Percentiles rank a stretch among this genome's conserved stretches.
phyloP scores from a whole-genome alignment of 345 rosid species.

The Salix purpurea region DNA sequence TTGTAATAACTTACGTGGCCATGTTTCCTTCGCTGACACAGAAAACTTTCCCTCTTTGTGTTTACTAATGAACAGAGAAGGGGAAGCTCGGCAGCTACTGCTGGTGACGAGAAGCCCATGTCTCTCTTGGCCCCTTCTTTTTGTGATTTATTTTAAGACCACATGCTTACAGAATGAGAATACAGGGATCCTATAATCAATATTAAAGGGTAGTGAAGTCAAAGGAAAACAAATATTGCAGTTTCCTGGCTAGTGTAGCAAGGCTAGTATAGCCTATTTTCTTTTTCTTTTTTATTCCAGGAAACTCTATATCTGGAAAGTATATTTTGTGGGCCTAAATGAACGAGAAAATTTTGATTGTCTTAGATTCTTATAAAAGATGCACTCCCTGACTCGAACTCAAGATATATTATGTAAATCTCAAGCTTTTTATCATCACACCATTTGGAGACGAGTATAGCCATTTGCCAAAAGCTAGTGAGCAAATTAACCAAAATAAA shows the following conservation, averaged over 20 bases:
- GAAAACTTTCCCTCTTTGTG: not conserved
- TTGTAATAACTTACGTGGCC: not conserved
- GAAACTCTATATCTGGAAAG: accelerated
- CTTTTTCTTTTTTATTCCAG: too few species aligned
- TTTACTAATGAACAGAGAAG: not conserved
- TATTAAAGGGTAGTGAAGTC: not conserved
- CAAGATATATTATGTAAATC: too few species aligned
- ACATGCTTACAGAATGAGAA: too few species aligned
- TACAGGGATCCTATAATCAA: too few species aligned
- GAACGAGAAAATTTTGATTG: accelerated
- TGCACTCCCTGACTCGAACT: too few species aligned
- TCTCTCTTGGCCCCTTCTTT: not conserved
- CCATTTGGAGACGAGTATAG: accelerated
- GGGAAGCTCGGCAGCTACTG: not conserved
- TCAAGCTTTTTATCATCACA: accelerated
- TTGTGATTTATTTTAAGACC: not conserved
- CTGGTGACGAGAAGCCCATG: not conserved
- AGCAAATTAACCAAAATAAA: too few species aligned
- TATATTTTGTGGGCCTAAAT: accelerated
- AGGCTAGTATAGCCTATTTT: not conserved
- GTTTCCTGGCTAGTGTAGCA: not conserved
- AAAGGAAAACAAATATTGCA: too few species aligned
- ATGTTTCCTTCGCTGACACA: not conserved
- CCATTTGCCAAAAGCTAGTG: too few species aligned
- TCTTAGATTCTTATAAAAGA: accelerated